A percentile compares a stretch with the other conserved stretches of the same genome.
These are phyloP conservation scores for Boletus edulis DNA, from an alignment of 768 basidiomycete species.

Conservation along the genomic window DNA sequence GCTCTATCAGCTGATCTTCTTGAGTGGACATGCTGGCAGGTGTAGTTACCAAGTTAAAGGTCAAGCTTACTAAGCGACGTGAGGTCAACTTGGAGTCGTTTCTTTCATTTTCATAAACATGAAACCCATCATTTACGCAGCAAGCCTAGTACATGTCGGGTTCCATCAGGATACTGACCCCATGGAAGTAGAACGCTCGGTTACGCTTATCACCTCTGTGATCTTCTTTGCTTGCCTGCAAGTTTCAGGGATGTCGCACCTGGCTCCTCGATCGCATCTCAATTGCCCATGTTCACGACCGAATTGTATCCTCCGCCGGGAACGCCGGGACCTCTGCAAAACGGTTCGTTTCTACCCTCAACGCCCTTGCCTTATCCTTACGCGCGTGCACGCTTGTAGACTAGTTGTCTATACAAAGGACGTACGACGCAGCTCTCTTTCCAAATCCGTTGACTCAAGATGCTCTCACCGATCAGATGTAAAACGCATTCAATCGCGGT, in stretches of 20 bases:
- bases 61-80: too few species aligned
- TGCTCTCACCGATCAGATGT: neutral
- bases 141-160: too few species aligned
- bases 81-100: too few species aligned
- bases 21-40: slow-evolving; percentile 45
- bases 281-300: neutral
- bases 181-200: too few species aligned
- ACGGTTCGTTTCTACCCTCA: slow-evolving; percentile 8
- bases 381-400: neutral
- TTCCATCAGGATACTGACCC: too few species aligned
- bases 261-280: slow-evolving; percentile 3
- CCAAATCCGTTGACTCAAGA: slow-evolving; percentile 2
- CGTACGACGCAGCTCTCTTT: slow-evolving; percentile 5
- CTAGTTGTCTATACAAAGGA: neutral
- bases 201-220: too few species aligned
- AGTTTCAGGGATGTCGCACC: neutral
- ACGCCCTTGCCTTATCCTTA: slow-evolving; percentile 7
- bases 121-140: too few species aligned
- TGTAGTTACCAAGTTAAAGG: too few species aligned
- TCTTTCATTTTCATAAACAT: too few species aligned
- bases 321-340: neutral
- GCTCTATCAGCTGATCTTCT: slow-evolving; percentile 68
- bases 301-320: neutral
- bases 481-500: slow-evolving; percentile 11
- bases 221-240: neutral